phyloP scores from a whole-genome alignment of 805 yeast genomes.

The Candida alai region DNA sequence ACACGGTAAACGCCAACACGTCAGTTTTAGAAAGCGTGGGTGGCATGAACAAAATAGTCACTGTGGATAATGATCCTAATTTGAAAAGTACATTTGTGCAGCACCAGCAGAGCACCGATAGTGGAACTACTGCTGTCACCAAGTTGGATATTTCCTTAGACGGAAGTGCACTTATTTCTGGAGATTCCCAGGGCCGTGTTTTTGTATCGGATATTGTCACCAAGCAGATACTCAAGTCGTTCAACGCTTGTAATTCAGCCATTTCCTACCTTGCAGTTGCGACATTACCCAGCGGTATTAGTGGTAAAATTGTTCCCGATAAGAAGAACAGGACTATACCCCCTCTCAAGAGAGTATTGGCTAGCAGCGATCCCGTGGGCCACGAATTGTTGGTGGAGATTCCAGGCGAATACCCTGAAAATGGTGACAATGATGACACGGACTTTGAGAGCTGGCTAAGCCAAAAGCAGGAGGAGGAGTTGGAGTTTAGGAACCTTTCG shows the following conservation, averaged over 20 bases:
- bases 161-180: slow-evolving; percentile 68
- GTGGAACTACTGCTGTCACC: slow-evolving; percentile 38
- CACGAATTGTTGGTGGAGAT: slow-evolving; percentile 44
- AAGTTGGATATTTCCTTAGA: slow-evolving; percentile 63
- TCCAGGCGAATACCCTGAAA: slow-evolving; percentile 4
- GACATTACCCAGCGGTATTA: slow-evolving; percentile 15
- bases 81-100: slow-evolving; percentile 50
- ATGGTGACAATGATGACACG: slow-evolving; percentile 14
- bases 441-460: slow-evolving; percentile 49
- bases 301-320: slow-evolving; percentile 18
- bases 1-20: slow-evolving; percentile 29
- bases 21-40: slow-evolving; percentile 57
- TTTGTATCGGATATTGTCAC: slow-evolving; percentile 66
- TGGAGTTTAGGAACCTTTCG: slow-evolving; percentile 44
- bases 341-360: slow-evolving; percentile 57
- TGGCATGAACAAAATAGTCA: slow-evolving; percentile 49
- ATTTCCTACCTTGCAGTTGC: slow-evolving; percentile 28
- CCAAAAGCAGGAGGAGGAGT: slow-evolving; percentile 47
- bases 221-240: slow-evolving; percentile 60
- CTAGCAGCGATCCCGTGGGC: slow-evolving; percentile 32
- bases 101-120: slow-evolving; percentile 27
- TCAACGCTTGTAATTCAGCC: slow-evolving; percentile 38
- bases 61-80: slow-evolving; percentile 49
- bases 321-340: slow-evolving; percentile 52
- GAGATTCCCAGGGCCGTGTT: slow-evolving; percentile 69